A percentile compares a stretch with the other conserved stretches of the same genome.
phyloP scores from a whole-genome alignment of 371 early-diverging fungal species.

The Blakeslea trispora region DNA sequence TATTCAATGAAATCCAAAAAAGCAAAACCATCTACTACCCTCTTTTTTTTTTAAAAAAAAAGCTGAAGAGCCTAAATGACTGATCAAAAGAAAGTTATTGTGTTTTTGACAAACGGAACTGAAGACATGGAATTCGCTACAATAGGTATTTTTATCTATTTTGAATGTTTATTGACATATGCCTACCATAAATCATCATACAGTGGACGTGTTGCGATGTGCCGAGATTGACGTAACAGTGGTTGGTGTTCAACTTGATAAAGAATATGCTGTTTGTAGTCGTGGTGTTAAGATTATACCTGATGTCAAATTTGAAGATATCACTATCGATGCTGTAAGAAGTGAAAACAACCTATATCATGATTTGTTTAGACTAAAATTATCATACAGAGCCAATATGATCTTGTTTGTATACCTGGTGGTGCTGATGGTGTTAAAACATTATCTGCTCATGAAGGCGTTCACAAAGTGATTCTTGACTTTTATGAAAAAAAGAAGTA shows the following conservation, averaged over 20 bases:
- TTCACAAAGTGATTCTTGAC: slow-evolving; percentile 56
- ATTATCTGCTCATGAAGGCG: slow-evolving; percentile 57
- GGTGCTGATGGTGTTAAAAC: slow-evolving; percentile 74
- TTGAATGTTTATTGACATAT: no score
- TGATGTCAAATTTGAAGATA: slow-evolving; percentile 52
- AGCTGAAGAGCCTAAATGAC: no score
- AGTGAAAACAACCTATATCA: neutral
- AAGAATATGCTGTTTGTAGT: slow-evolving; percentile 59
- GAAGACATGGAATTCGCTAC: slow-evolving; percentile 91
- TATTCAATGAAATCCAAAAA: no score
- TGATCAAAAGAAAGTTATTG: slow-evolving; percentile 63
- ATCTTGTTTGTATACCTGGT: slow-evolving; percentile 80
- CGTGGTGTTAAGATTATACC: slow-evolving; percentile 74
- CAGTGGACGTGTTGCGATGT: slow-evolving; percentile 83
- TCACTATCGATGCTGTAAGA: slow-evolving; percentile 7
- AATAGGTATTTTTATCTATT: slow-evolving; percentile 43
- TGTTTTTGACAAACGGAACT: slow-evolving; percentile 81
- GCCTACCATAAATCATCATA: no score
- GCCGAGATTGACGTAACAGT: slow-evolving; percentile 75
- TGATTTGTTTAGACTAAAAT: no score
- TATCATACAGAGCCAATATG: slow-evolving; percentile 45
- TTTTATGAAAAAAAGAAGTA: slow-evolving; percentile 61
- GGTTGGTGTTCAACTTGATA: slow-evolving; percentile 59
- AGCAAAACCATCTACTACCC: no score
- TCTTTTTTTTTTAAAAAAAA: no score